A percentile compares a stretch with the other conserved stretches of the same genome.
These are phyloP conservation scores for Cladosporium oxysporum DNA, from an alignment of 2,329 filamentous ascomycete genomes.

Conservation along the genomic window DNA sequence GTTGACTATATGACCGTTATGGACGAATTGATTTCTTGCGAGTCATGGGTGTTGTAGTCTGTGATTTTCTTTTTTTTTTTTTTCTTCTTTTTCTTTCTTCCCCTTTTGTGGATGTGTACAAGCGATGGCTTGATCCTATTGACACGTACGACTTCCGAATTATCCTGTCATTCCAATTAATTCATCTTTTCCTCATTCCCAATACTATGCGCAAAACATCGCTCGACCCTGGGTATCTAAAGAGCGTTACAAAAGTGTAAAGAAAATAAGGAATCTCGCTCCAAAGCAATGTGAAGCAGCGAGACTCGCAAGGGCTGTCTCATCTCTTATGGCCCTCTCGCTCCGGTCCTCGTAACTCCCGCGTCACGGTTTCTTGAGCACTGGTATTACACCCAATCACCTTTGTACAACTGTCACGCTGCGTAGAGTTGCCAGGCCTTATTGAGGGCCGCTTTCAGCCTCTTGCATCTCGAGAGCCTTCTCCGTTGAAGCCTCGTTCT, in stretches of 20 bases:
- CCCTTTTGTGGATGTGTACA: background rate
- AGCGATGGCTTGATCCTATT: background rate
- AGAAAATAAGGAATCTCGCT: background rate
- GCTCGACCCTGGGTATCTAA: slow-evolving; percentile 20
- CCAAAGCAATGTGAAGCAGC: background rate
- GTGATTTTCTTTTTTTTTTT: too few relatives aligned
- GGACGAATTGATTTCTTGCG: background rate
- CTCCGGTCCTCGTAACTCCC: background rate
- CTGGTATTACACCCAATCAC: background rate
- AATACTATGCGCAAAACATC: background rate
- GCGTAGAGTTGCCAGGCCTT: background rate
- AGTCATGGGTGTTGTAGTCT: too few relatives aligned
- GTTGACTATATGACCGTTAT: background rate
- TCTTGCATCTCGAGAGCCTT: background rate
- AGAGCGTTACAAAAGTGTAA: slow-evolving; percentile 3
- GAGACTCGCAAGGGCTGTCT: background rate
- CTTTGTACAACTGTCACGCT: too few relatives aligned
- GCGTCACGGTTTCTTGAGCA: background rate
- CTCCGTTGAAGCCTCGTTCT: background rate
- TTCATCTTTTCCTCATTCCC: too few relatives aligned
- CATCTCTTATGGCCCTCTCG: background rate
- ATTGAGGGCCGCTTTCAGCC: background rate
- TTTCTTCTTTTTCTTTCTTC: background rate
- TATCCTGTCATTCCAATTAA: too few relatives aligned
- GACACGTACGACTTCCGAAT: background rate